Conservation (phyloP, 495 filamentous ascomycete species). For the Margaritispora aquatica region DNA sequence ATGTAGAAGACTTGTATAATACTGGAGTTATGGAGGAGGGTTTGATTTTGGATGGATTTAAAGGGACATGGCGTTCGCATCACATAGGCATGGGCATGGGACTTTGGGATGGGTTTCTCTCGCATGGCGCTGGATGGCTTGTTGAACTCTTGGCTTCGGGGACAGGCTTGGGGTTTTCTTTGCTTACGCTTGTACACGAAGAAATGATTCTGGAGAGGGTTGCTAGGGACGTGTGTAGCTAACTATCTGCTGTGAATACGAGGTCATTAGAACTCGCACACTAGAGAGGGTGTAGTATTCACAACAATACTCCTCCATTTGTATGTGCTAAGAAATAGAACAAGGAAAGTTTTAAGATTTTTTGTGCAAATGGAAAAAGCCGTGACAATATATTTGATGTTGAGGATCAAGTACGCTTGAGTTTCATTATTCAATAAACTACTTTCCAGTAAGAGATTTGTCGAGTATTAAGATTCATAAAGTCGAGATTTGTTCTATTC, state of each 20-base stretch:
- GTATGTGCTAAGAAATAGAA: not conserved
- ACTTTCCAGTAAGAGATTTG: too few species aligned
- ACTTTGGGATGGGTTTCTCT: not conserved
- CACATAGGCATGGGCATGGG: not conserved
- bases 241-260: not conserved
- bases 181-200: not conserved
- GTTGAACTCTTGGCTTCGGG: too few species aligned
- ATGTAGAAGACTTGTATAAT: slow-evolving; percentile 13
- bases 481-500: too few species aligned
- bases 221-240: not conserved
- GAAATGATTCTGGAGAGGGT: not conserved
- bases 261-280: not conserved
- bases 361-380: too few species aligned
- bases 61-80: not conserved
- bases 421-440: too few species aligned
- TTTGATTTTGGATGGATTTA: not conserved
- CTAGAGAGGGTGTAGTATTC: not conserved
- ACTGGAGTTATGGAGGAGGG: not conserved
- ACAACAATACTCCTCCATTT: not conserved
- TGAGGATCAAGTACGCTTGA: too few species aligned
- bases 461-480: too few species aligned
- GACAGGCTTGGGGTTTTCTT: not conserved
- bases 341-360: too few species aligned
- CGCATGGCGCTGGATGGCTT: not conserved
- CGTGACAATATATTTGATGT: too few species aligned